Base-by-base conservation (phyloP, 441 rosid genomes). In the Eruca vesicaria region DNA sequence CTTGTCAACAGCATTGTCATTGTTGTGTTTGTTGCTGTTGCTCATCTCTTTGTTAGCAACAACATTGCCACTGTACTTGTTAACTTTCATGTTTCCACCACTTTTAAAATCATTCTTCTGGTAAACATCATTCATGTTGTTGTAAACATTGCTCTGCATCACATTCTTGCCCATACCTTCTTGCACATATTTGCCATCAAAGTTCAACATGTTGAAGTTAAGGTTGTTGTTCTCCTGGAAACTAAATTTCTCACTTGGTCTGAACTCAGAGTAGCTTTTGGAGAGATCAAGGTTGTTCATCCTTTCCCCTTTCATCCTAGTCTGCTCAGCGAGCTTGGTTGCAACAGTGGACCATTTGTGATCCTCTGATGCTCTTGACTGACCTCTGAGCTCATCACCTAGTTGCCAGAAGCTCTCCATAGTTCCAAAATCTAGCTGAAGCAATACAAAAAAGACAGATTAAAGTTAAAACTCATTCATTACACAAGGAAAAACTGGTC, bases 361-460 rank as follows among this genome's bases (percentile, higher is more conserved):
- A 82, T 95, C 99, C 83, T 95, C 99, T 4, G 93, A 69, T 58
- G 81, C 92, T 86, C 85, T 92, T 6, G 92, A 81, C 72, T 91
- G 97, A 67, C 96, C 98, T 68, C 97, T 87, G 28, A 95, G 95
- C 79, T 92, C 98, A 74, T 95, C 98, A 12, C 96, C 99, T 78
- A 92, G 66, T 69, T 92, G 90, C 99, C 99, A 95, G 81, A 87
- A 92, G 87, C 90, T 91, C 31, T 78, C 81, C 81, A 78, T 78
- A 33, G 43, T 9, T 72, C 45, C n/a, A 3, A 20, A 29, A 78
- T 52, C 32, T 58, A 56, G 36, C 16, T 14, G 16, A 5, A 14
- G 1, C 48, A 41, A 41, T 41, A 41, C 2, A 41, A 41, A 15
- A 14, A 10, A 11, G 9, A 32, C 0, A 32, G 33, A 31, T 31